Evolutionary conservation across 2,329 filamentous ascomycete genomes (phyloP).

Genomic region (Colletotrichum gloeosporioides): DNA sequence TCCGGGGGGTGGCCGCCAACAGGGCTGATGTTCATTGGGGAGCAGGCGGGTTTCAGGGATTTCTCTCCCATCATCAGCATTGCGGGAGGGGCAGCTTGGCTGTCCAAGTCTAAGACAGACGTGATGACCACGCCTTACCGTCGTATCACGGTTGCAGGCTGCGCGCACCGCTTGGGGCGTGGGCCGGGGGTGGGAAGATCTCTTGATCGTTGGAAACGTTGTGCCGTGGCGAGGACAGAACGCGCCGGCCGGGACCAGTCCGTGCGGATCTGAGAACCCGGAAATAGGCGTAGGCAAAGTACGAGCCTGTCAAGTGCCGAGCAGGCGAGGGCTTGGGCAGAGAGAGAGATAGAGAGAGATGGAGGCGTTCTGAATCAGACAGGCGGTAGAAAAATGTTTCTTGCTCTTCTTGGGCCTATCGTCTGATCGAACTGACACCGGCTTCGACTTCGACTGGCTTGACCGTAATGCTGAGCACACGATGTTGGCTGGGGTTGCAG

Average conservation of each 20-base stretch:
- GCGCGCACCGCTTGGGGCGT: constrained; percentile 8
- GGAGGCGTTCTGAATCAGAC: neutral
- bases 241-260: constrained; percentile 17
- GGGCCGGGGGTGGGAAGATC: constrained; percentile 1
- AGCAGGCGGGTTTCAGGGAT: constrained; percentile 7
- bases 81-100: neutral
- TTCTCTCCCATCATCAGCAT: constrained; percentile 9
- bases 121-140: neutral
- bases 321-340: neutral
- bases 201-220: constrained; percentile 7
- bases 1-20: neutral
- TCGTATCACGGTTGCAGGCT: neutral
- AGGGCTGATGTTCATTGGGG: constrained; percentile 17
- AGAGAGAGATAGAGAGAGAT: neutral
- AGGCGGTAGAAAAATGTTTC: neutral
- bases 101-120: neutral
- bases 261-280: constrained; percentile 18
- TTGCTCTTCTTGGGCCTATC: neutral
- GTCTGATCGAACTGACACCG: neutral
- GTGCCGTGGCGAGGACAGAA: constrained; percentile 15
- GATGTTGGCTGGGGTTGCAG: neutral
- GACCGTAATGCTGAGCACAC: neutral
- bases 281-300: neutral
- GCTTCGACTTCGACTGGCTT: neutral
- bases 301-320: neutral